Conservation (phyloP, 1,139 yeast species). For the Taphrina deformans region DNA sequence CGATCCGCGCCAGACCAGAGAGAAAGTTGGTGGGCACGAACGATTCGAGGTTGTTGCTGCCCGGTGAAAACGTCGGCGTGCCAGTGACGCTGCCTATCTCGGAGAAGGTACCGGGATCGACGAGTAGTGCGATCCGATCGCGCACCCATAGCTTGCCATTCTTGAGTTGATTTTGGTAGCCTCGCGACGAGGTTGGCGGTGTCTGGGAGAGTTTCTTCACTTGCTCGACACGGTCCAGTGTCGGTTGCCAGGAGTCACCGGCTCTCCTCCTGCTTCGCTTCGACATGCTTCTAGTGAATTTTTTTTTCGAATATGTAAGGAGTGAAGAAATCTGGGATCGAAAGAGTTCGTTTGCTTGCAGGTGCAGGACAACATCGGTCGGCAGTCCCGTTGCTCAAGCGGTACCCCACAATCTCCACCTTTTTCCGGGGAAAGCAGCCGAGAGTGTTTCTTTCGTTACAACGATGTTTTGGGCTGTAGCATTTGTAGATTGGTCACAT, state of each 20-base stretch:
- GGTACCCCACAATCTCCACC: not conserved
- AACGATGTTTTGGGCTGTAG: not conserved
- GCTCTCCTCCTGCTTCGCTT: not conserved
- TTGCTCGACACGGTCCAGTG: conserved; percentile 16
- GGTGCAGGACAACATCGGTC: not conserved
- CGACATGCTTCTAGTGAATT: too few relatives aligned
- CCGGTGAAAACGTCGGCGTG: conserved; percentile 20
- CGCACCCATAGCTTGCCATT: conserved; percentile 29
- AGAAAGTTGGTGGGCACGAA: conserved; percentile 28
- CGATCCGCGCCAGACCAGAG: conserved; percentile 20
- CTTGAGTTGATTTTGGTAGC: conserved; percentile 22
- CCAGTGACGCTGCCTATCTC: conserved; percentile 28
- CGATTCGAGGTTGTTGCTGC: conserved; percentile 15
- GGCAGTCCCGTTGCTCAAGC: not conserved
- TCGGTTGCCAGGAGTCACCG: conserved; percentile 6
- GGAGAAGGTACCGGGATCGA: conserved; percentile 8
- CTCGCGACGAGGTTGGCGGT: conserved; percentile 19
- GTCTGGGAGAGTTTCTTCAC: conserved; percentile 13
- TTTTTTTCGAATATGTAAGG: too few relatives aligned
- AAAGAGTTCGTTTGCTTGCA: not conserved
- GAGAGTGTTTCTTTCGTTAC: not conserved
- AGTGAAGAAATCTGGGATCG: too few relatives aligned
- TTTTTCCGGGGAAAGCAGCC: not conserved
- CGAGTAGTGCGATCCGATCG: conserved; percentile 4
- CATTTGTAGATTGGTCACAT: not conserved